These are phyloP conservation scores for Stachybotrys echinatus DNA, from an alignment of 2,329 filamentous ascomycete species.

Conservation along the genomic window DNA sequence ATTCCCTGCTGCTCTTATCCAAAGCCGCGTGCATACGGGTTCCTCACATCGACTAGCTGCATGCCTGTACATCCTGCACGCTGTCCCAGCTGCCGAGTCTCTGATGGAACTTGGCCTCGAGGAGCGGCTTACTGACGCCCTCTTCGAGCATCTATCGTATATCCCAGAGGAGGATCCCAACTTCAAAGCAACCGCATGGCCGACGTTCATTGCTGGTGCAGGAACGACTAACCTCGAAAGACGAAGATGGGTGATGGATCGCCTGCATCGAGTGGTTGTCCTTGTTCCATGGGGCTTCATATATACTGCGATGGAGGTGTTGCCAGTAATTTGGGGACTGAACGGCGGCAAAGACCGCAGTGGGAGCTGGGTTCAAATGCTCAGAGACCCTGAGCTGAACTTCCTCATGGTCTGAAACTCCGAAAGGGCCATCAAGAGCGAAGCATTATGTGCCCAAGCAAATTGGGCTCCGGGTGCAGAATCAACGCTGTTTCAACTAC, in stretches of 20 bases:
- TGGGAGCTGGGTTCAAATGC: conserved; percentile 37
- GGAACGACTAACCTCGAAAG: conserved; percentile 36
- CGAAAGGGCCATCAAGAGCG: too few relatives aligned
- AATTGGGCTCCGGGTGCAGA: too few relatives aligned
- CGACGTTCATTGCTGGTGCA: conserved; percentile 50
- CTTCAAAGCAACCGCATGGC: conserved; percentile 53
- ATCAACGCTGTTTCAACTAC: too few relatives aligned
- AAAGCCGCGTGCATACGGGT: conserved; percentile 33
- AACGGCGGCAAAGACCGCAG: conserved; percentile 23
- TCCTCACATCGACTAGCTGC: conserved; percentile 37
- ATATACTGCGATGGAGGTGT: conserved; percentile 38
- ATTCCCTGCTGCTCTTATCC: conserved; percentile 10
- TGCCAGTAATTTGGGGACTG: conserved; percentile 36
- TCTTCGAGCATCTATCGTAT: conserved; percentile 39
- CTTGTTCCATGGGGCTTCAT: conserved; percentile 44
- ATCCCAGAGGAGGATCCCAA: conserved; percentile 44
- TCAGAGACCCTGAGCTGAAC: conserved; percentile 35
- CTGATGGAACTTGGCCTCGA: conserved; percentile 19
- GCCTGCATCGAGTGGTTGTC: conserved; percentile 32
- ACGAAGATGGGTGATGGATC: conserved; percentile 43
- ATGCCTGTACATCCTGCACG: conserved; percentile 41
- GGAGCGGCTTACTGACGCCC: conserved; percentile 34
- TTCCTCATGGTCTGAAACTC: conserved; percentile 39
- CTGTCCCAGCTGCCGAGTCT: conserved; percentile 20
- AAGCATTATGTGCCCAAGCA: too few relatives aligned